Base-by-base conservation (phyloP, 129 eudicot species). In the Chrysanthemum lavandulifolium region DNA sequence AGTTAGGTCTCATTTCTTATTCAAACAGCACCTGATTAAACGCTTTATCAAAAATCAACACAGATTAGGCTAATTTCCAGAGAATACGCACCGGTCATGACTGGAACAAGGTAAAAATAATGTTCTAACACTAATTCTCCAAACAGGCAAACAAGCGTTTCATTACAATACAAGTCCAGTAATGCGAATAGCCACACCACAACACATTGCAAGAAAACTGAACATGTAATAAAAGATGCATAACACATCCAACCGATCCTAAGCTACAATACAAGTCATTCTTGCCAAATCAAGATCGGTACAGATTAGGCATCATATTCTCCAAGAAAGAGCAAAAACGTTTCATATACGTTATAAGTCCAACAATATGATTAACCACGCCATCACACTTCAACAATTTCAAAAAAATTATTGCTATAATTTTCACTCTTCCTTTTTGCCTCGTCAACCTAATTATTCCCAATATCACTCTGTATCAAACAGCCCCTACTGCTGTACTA, bases 301-400 rank as follows among this genome's bases (percentile, higher is more conserved):
- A 75, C 50, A 75, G 29, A 63, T 73, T 59, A 73, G 19, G 50
- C 71, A 43, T 50, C 63, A 64, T 36, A 36, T 36, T 36, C 45
- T 36, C 45, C 45, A 36, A 40, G 45, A 40, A 36, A 36, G 9
- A 9, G 43, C 1, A 5, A 36, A 36, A 36, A 36, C 15, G 27
- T 5, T 36, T 36, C 6, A 3, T 33, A 0, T 31, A 33, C 40
- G 6, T 0, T 33, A 33, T 33, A 36, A 36, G 43, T 36, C 0
- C 0, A 36, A 40, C 47, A 1, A 40, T 40, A 40, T 40, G 47
- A 40, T 7, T 40, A 40, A 40, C 47, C 0, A 40, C 47, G 0
- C 47, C 10, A 8, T 40, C 10, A 40, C 47, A 40, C 0, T 40
- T 40, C 47, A 40, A 40, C 2, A 21, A 21, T 21, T 21, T 21